Percentiles rank a stretch among this genome's conserved stretches.
phyloP scores from a whole-genome alignment of 345 rosid genomes.

The Clarkia xantiana region DNA sequence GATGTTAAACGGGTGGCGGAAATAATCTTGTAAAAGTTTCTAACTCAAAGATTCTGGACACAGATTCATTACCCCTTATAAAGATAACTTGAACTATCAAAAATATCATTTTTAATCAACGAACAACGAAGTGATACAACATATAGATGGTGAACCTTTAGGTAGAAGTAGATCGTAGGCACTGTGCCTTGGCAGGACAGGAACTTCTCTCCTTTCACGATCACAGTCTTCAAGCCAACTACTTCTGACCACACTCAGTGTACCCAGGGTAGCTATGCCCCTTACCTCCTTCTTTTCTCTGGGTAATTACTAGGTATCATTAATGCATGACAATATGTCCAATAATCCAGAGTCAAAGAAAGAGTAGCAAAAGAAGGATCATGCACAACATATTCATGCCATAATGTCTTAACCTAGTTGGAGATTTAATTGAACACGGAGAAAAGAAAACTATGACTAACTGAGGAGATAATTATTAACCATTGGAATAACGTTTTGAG shows the following conservation, averaged over 20 bases:
- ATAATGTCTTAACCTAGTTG: not conserved
- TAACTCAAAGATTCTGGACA: too few species aligned
- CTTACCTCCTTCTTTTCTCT: conserved; percentile 81
- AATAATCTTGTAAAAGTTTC: too few species aligned
- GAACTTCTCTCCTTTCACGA: conserved; percentile 60
- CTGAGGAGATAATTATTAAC: not conserved
- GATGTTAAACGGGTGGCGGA: too few species aligned
- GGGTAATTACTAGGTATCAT: conserved; percentile 5
- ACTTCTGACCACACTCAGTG: conserved; percentile 58
- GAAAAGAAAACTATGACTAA: too few species aligned
- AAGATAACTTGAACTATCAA: not conserved
- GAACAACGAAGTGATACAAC: not conserved
- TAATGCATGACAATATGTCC: conserved; percentile 8
- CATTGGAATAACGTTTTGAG: conserved; percentile 2
- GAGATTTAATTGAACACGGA: too few species aligned
- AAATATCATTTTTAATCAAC: not conserved
- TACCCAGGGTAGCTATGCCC: conserved; percentile 70
- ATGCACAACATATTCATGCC: not conserved
- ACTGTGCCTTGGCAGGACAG: conserved; percentile 41
- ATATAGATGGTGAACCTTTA: conserved; percentile 40
- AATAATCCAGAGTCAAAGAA: conserved; percentile 1
- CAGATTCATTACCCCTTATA: too few species aligned
- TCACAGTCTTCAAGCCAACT: conserved; percentile 93
- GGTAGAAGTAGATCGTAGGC: conserved; percentile 68
- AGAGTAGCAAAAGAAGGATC: not conserved